Conservation (phyloP, 2,329 filamentous ascomycete genomes). For the Trichoderma atrobrunneum region DNA sequence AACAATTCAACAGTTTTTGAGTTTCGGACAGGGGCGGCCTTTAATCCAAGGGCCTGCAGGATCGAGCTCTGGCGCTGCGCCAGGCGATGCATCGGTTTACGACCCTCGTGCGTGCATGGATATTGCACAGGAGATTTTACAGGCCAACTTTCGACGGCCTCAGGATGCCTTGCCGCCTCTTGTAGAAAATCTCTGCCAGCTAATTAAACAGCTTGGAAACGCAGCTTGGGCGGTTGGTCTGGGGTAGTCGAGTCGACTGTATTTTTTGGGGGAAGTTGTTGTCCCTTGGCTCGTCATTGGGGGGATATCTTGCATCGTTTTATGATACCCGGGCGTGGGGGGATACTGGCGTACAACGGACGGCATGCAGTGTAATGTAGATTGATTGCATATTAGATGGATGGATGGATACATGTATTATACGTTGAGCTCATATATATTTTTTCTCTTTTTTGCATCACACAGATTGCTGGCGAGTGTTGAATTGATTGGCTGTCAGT, state of each 20-base stretch:
- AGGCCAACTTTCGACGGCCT: constrained; percentile 47
- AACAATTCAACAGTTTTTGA: constrained; percentile 55
- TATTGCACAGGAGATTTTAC: constrained; percentile 55
- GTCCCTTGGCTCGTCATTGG: neutral
- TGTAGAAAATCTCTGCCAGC: constrained; percentile 63
- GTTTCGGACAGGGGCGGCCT: constrained; percentile 52
- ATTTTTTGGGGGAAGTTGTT: neutral
- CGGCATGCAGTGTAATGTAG: neutral
- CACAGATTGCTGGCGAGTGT: neutral
- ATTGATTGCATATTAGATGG: neutral
- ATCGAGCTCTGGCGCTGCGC: constrained; percentile 21
- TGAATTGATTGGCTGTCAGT: neutral
- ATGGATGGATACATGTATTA: neutral
- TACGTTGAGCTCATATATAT: neutral
- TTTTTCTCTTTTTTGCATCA: neutral
- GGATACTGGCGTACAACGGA: neutral
- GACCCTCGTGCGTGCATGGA: constrained; percentile 60
- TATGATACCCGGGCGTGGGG: neutral
- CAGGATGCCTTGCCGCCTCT: constrained; percentile 54
- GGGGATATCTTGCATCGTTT: neutral
- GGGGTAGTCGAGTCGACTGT: constrained; percentile 22
- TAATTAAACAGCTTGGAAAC: constrained; percentile 60
- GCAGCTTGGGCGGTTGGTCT: constrained; percentile 43
- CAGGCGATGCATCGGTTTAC: constrained; percentile 44
- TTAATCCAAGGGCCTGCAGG: constrained; percentile 42